These are phyloP conservation scores for Dovyalis caffra DNA, from an alignment of 345 rosid species.

Conservation along the genomic window DNA sequence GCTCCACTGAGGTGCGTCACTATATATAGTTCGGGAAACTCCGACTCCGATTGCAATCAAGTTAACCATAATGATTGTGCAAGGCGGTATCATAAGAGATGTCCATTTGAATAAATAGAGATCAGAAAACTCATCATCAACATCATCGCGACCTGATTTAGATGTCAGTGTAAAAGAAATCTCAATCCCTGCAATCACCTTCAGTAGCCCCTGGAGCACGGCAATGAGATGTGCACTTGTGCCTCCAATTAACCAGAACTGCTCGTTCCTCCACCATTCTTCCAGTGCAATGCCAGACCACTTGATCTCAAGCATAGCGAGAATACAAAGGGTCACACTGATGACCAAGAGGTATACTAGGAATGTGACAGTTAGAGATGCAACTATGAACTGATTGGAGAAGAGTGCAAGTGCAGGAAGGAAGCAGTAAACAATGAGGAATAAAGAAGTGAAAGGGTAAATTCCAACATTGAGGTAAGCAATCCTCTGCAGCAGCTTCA, in stretches of 20 bases:
- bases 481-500: slow-evolving; percentile 66
- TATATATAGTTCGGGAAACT: slow-evolving; percentile 49
- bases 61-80: slow-evolving; percentile 72
- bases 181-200: slow-evolving; percentile 78
- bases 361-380: slow-evolving; percentile 46
- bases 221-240: slow-evolving; percentile 87
- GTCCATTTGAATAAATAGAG: slow-evolving; percentile 77
- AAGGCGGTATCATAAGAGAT: slow-evolving; percentile 71
- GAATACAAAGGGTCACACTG: slow-evolving; percentile 54
- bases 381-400: slow-evolving; percentile 67
- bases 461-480: slow-evolving; percentile 82
- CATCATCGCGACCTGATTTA: slow-evolving; percentile 61
- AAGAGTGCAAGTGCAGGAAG: slow-evolving; percentile 74
- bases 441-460: slow-evolving; percentile 78
- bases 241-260: slow-evolving; percentile 87
- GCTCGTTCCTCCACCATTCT: slow-evolving; percentile 97
- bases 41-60: slow-evolving; percentile 69
- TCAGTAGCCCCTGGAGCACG: slow-evolving; percentile 77
- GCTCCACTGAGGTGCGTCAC: slow-evolving; percentile 54
- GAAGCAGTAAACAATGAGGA: slow-evolving; percentile 85
- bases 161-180: slow-evolving; percentile 72
- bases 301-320: slow-evolving; percentile 74
- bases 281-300: slow-evolving; percentile 76
- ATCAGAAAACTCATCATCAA: slow-evolving; percentile 66
- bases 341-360: slow-evolving; percentile 58